These are phyloP conservation scores for Phytophthora sp. DNA, from an alignment of 352 stramenopile genomes.

Conservation along the genomic window DNA sequence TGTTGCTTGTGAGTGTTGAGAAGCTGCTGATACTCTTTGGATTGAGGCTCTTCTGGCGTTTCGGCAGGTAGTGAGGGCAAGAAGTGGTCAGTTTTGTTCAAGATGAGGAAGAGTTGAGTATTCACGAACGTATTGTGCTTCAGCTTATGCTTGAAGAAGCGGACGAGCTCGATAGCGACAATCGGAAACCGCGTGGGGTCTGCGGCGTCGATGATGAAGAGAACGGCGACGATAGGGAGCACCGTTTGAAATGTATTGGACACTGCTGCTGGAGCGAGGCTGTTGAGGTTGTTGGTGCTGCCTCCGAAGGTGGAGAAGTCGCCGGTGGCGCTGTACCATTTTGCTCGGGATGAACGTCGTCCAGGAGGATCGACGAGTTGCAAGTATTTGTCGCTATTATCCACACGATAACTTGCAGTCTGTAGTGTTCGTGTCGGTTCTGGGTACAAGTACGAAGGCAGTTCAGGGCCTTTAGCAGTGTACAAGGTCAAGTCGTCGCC, in stretches of 20 bases:
- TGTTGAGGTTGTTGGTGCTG: conserved; percentile 31
- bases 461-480: conserved; percentile 12
- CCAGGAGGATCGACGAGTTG: conserved; percentile 58
- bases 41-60: conserved; percentile 24
- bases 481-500: conserved; percentile 31
- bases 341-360: conserved; percentile 35
- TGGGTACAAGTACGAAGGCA: conserved; percentile 32
- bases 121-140: conserved; percentile 35
- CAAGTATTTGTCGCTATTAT: conserved; percentile 44
- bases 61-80: conserved; percentile 10
- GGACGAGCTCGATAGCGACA: conserved; percentile 56
- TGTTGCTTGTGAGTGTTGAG: conserved; percentile 28
- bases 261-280: conserved; percentile 14
- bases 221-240: conserved; percentile 46
- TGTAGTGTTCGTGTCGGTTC: conserved; percentile 36
- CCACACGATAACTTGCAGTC: conserved; percentile 46
- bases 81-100: conserved; percentile 66
- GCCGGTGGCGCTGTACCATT: conserved; percentile 40
- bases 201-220: conserved; percentile 61
- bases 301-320: conserved; percentile 17
- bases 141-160: conserved; percentile 49
- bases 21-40: conserved; percentile 33
- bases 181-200: conserved; percentile 57
- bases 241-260: conserved; percentile 12
- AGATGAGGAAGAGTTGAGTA: conserved; percentile 52